A percentile compares a stretch with the other conserved stretches of the same genome.
Conservation (phyloP, 768 basidiomycete species). For the Russula sp. region DNA sequence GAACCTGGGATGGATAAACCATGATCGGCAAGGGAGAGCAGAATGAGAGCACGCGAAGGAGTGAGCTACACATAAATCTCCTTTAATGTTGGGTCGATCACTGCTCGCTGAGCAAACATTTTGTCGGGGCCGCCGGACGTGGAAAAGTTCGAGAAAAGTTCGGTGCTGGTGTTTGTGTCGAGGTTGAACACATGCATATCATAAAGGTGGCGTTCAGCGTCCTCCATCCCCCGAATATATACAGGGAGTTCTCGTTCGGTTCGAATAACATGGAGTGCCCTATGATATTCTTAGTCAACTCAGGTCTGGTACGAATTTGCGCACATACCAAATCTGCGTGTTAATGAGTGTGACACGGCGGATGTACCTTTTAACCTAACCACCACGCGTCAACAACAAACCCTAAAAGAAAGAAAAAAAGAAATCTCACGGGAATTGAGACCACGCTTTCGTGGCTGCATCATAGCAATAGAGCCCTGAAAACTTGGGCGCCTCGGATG, state of each 20-base stretch:
- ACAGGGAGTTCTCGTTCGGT: slow-evolving; percentile 52
- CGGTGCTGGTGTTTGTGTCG: slow-evolving; percentile 51
- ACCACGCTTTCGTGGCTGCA: slow-evolving; percentile 64
- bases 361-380: slow-evolving; percentile 32
- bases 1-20: slow-evolving; percentile 44
- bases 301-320: not conserved
- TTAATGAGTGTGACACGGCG: slow-evolving; percentile 44
- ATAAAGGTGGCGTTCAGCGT: slow-evolving; percentile 56
- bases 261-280: slow-evolving; percentile 85
- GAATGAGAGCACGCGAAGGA: not conserved
- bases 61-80: slow-evolving; percentile 68
- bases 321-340: slow-evolving; percentile 57
- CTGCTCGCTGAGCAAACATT: slow-evolving; percentile 72
- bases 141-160: slow-evolving; percentile 63
- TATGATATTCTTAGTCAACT: slow-evolving; percentile 30
- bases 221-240: slow-evolving; percentile 75
- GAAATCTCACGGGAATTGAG: slow-evolving; percentile 55
- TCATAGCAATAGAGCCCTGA: slow-evolving; percentile 75
- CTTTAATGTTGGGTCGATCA: slow-evolving; percentile 56
- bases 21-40: not conserved
- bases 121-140: slow-evolving; percentile 62
- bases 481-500: slow-evolving; percentile 58
- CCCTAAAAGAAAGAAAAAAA: not conserved
- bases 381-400: not conserved
- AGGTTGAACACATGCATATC: slow-evolving; percentile 79